Conservation (phyloP, 805 yeast genomes). For the Saccharomycopsis sp. region DNA sequence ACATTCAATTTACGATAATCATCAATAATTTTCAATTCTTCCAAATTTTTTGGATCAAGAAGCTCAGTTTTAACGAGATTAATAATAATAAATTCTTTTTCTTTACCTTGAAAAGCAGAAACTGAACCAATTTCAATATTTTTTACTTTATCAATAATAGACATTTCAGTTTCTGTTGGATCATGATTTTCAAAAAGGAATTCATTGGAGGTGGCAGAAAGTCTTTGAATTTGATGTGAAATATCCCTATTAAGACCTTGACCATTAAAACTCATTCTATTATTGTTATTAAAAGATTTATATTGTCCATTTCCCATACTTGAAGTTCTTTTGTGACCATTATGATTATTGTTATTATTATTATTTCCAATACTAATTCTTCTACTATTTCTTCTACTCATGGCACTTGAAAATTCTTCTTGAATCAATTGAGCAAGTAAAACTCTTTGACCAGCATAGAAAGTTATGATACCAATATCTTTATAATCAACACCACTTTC, state of each 20-base stretch:
- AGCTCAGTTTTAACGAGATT: constrained; percentile 28
- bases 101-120: constrained; percentile 38
- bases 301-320: not conserved
- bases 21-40: constrained; percentile 17
- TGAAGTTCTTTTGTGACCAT: not conserved
- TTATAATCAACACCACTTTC: constrained; percentile 36
- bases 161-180: constrained; percentile 22
- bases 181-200: constrained; percentile 18
- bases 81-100: constrained; percentile 31
- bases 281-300: not conserved
- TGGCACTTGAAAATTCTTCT: constrained; percentile 8
- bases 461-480: constrained; percentile 52
- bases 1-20: constrained; percentile 34
- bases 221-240: constrained; percentile 2
- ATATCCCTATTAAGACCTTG: not conserved
- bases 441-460: constrained; percentile 50
- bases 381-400: not conserved
- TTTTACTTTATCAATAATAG: constrained; percentile 32
- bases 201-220: constrained; percentile 7
- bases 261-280: not conserved
- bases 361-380: not conserved
- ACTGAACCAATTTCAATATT: constrained; percentile 22
- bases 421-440: constrained; percentile 10
- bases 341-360: not conserved
- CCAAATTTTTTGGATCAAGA: constrained; percentile 4